These are phyloP conservation scores for Ophiostoma himal-ulmi DNA, from an alignment of 2,329 filamentous ascomycete genomes.

Conservation along the genomic window DNA sequence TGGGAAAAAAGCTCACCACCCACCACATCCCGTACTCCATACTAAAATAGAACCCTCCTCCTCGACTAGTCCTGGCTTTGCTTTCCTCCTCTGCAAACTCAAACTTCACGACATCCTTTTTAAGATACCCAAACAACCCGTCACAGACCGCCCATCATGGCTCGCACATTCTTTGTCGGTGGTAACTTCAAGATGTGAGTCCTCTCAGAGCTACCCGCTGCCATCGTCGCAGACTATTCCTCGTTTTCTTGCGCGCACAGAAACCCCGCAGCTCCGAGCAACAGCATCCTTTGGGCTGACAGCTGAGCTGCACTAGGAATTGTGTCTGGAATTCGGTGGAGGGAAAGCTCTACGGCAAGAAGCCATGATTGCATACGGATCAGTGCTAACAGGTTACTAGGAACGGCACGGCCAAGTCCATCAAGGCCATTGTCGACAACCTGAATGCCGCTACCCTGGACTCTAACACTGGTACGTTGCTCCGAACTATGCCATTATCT, in stretches of 20 bases:
- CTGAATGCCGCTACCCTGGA: slow-evolving; percentile 82
- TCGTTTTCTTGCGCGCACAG: slow-evolving; percentile 29
- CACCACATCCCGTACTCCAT: neutral
- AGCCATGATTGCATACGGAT: neutral
- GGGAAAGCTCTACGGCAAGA: neutral
- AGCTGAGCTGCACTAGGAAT: neutral
- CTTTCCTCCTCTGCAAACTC: neutral
- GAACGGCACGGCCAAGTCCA: slow-evolving; percentile 88
- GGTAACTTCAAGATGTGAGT: slow-evolving; percentile 99
- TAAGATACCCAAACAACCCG: slow-evolving; percentile 1
- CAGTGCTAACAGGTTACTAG: slow-evolving; percentile 41
- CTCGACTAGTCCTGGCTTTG: neutral
- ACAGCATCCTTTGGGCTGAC: slow-evolving; percentile 20
- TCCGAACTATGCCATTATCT: neutral
- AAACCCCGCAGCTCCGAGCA: slow-evolving; percentile 30
- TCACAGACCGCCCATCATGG: slow-evolving; percentile 57
- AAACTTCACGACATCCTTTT: slow-evolving; percentile 11
- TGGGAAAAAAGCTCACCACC: slow-evolving; percentile 23
- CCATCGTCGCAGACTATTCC: slow-evolving; percentile 12
- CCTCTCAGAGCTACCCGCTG: slow-evolving; percentile 23
- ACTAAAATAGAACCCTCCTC: neutral
- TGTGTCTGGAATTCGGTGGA: neutral
- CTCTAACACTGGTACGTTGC: slow-evolving; percentile 60
- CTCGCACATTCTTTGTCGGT: slow-evolving; percentile 94
- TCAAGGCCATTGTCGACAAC: slow-evolving; percentile 84